These are phyloP conservation scores for Cicer cuneatum DNA, from an alignment of 306 rosid species.

Conservation along the genomic window DNA sequence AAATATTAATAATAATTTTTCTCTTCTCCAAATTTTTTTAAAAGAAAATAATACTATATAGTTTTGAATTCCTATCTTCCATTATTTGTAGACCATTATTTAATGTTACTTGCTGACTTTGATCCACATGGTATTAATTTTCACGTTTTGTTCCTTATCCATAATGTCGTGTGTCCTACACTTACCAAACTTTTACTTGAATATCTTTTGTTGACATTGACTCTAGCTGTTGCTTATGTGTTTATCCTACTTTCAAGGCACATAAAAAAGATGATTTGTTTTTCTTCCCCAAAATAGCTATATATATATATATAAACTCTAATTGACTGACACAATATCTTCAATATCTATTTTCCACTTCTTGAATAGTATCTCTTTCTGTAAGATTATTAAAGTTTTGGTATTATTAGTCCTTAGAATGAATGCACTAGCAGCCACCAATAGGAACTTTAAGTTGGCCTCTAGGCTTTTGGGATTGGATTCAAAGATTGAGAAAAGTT, in stretches of 20 bases:
- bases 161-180: neutral
- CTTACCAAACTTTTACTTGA: slow-evolving; percentile 12
- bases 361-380: slow-evolving; percentile 7
- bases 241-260: slow-evolving; percentile 10
- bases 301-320: slow-evolving; percentile 5
- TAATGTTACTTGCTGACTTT: slow-evolving; percentile 5
- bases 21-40: no score
- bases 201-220: slow-evolving; percentile 22
- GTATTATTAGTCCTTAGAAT: slow-evolving; percentile 42
- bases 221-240: slow-evolving; percentile 31
- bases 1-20: no score
- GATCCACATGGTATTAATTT: slow-evolving; percentile 14
- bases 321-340: neutral
- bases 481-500: slow-evolving; percentile 91
- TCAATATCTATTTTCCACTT: slow-evolving; percentile 34
- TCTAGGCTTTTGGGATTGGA: slow-evolving; percentile 87
- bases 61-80: neutral
- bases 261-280: neutral
- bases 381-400: neutral
- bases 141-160: slow-evolving; percentile 31
- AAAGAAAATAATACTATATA: no score
- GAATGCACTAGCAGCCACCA: slow-evolving; percentile 95
- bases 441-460: slow-evolving; percentile 92
- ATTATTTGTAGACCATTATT: neutral
- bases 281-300: neutral